Conservation (phyloP, 805 yeast genomes). For the Candida dajiaensis region DNA sequence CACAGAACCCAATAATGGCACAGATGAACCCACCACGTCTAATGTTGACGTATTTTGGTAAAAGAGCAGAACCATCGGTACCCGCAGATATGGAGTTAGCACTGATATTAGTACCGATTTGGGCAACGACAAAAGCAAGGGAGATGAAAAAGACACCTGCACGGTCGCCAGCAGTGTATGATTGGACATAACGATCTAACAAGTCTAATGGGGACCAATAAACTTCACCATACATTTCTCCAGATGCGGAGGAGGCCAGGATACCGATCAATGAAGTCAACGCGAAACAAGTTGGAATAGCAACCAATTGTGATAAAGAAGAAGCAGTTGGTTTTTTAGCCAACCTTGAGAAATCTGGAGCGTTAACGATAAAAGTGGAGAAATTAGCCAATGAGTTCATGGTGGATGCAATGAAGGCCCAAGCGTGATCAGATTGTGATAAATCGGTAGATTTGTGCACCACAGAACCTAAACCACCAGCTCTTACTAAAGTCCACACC, state of each 20-base stretch:
- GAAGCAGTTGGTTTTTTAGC: constrained; percentile 52
- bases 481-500: constrained; percentile 78
- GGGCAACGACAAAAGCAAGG: constrained; percentile 66
- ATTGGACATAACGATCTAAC: constrained; percentile 56
- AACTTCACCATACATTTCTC: constrained; percentile 57
- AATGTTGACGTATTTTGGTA: constrained; percentile 62
- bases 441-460: constrained; percentile 48
- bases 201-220: constrained; percentile 79
- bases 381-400: constrained; percentile 84
- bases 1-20: constrained; percentile 61
- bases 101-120: constrained; percentile 71
- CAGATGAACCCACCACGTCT: constrained; percentile 79
- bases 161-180: constrained; percentile 51
- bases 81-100: constrained; percentile 70
- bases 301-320: constrained; percentile 49
- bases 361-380: constrained; percentile 82
- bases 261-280: constrained; percentile 82
- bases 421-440: constrained; percentile 59
- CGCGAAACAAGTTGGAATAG: constrained; percentile 75
- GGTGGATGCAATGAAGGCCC: constrained; percentile 76
- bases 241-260: constrained; percentile 75
- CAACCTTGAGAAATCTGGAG: constrained; percentile 86
- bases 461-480: constrained; percentile 74
- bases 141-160: constrained; percentile 78
- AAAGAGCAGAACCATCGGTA: constrained; percentile 62